Base-by-base conservation (phyloP, 2,329 filamentous ascomycete genomes). In the Coniochaeta ligniaria region DNA sequence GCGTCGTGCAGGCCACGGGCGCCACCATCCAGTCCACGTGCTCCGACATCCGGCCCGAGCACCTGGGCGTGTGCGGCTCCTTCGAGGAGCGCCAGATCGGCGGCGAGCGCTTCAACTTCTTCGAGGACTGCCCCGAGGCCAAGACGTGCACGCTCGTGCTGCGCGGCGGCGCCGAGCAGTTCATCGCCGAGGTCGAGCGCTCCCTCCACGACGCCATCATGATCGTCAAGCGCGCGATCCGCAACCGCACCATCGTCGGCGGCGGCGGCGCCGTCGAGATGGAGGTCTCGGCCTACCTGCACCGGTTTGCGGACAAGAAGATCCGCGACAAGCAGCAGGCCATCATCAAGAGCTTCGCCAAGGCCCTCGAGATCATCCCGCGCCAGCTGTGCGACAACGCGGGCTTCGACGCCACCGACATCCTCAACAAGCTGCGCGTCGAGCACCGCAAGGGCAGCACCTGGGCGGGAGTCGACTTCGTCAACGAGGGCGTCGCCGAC, bases 121-220 rank as follows among this genome's bases (percentile, higher is more conserved):
- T 99, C 75, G 91, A 96, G 75, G 91, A 94, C 70, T 99, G 95
- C 80, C 91, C 94, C 33, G 88, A 88, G 71, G 94, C 95, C 66
- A 96, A 96, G 84, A 98, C 95, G 1, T 99, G 95, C 83, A 99
- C 95, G 11, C 82, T 99, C 22, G 87, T 99, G 45, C 88, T 99
- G 64, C 91, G 95, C 72, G 95, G 95, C 71, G 95, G 95, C 66
- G 95, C 95, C 38, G 95, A 99, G 80, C 95, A 99, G 75, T 99
- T 99, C 79, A 99, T 99, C 69, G 95, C 95, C 61, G 95, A 99
- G 76, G 95, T 97, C 1, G 95, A 99, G 81, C 91, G 95, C 65
- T 96, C 92, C 72, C 84, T 99, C 66, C 95, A 99, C 81, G 95
- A 99, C 71, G 95, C 95, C 68, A 98, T 99, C 77, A 99, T 99